Evolutionary conservation across 106 monocot species (phyloP).

Genomic region (Posidonia australis): DNA sequence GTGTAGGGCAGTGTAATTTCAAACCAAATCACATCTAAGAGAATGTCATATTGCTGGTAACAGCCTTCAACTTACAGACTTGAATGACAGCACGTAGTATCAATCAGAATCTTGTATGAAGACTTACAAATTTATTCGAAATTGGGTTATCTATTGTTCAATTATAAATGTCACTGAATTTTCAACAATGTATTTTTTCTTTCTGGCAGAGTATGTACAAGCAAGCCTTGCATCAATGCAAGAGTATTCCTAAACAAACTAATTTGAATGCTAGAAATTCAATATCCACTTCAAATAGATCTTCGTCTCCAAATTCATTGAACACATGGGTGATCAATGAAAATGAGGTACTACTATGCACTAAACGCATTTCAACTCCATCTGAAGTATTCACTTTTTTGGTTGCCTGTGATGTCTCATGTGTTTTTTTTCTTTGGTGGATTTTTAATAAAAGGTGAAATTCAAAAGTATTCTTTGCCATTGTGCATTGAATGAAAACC

Average conservation of each 20-base stretch:
- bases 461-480: conserved; percentile 91
- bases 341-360: conserved; percentile 48
- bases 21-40: too few relatives aligned
- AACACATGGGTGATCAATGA: conserved; percentile 63
- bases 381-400: neutral
- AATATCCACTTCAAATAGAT: conserved; percentile 52
- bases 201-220: conserved; percentile 69
- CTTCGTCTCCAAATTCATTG: conserved; percentile 81
- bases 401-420: neutral
- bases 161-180: neutral
- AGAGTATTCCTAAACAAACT: conserved; percentile 61
- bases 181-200: conserved; percentile 3
- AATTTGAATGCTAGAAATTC: conserved; percentile 44
- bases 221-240: conserved; percentile 81
- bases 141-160: too few relatives aligned
- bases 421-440: neutral
- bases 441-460: conserved; percentile 53
- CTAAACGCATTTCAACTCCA: neutral
- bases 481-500: conserved; percentile 70
- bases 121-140: too few relatives aligned
- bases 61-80: too few relatives aligned
- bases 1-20: too few relatives aligned
- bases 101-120: too few relatives aligned
- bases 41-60: too few relatives aligned
- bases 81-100: too few relatives aligned